Evolutionary conservation across 139 green algal species (phyloP).

Genomic region (Chlorella ohadii): DNA sequence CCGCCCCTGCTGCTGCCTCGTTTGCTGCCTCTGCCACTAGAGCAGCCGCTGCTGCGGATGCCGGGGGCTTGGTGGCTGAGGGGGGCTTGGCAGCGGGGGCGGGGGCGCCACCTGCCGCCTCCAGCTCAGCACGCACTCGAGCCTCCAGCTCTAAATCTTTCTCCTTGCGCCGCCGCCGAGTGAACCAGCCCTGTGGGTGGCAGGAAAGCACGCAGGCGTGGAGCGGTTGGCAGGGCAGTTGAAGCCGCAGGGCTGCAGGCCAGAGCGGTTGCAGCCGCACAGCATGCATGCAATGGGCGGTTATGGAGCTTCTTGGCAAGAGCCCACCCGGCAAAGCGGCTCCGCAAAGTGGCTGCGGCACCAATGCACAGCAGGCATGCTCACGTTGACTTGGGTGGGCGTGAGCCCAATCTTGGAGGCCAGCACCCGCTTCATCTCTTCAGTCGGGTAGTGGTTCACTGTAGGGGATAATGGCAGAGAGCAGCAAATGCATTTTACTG

Average conservation of each 20-base stretch:
- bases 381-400: conserved; percentile 76
- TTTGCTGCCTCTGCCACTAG: neutral
- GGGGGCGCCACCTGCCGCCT: neutral
- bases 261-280: neutral
- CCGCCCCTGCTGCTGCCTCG: neutral
- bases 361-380: too few relatives aligned
- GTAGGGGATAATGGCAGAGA: conserved; percentile 4
- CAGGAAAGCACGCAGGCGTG: neutral
- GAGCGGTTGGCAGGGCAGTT: neutral
- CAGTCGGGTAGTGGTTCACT: conserved; percentile 67
- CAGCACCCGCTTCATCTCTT: conserved; percentile 64
- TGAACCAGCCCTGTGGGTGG: conserved; percentile 79
- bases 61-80: neutral
- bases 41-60: neutral
- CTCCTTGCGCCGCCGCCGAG: conserved; percentile 62
- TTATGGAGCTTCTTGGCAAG: too few relatives aligned
- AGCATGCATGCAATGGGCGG: too few relatives aligned
- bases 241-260: too few relatives aligned
- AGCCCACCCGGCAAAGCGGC: too few relatives aligned
- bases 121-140: neutral
- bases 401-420: conserved; percentile 72
- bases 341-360: too few relatives aligned
- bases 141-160: conserved; percentile 39
- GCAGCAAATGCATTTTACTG: too few relatives aligned
- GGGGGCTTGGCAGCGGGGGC: too few relatives aligned